Evolutionary conservation across 768 basidiomycete species (phyloP), one percentile per base, ranked within the genome.

Genomic region (Coprinopsis sp.): DNA sequence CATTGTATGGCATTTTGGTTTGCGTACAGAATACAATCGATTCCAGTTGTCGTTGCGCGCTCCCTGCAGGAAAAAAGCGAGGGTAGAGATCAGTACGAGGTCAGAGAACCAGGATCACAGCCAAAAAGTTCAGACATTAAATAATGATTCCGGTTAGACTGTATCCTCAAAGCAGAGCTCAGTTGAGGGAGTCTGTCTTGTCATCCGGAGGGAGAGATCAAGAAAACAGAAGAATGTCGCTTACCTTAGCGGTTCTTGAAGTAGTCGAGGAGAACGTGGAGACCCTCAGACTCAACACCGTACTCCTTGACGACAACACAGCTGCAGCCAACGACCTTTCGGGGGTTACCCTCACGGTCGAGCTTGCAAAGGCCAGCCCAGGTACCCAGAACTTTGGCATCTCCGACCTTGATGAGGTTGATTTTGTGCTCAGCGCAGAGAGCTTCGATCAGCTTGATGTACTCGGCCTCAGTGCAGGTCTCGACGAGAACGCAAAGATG

Each of bases 291-390:
- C 76, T 98, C 95, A 47, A 80, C 77, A 60, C 95, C 95, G 64
- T 94, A 97, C 64, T 97, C 91, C 80, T 91, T 98, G 58, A 99
- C 94, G 53, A 97, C 95, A 59, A 98, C 95, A 60, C 89, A 91
- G 60, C 79, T 85, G 76, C 90, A 91, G 46, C 87, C 85, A 44
- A 93, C 91, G 62, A 98, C 75, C 78, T 98, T 98, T 66, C 95
- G 79, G 38, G 95, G 88, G 74, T 96, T 97, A 56, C 95, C 95
- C 75, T 98, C 95, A 61, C 91, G 84, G 75, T 99, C 95, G 68
- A 98, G 94, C 80, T 99, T 99, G 86, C 95, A 97, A 52, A 99
- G 81, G 63, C 95, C 94, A 58, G 91, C 93, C 95, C 95, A 98
- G 57, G 87, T 91, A 28, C 95, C 95, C 62, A 99, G 87, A 55